Evolutionary conservation across 345 rosid genomes (phyloP).

Genomic region (Carallia pectinifolia): DNA sequence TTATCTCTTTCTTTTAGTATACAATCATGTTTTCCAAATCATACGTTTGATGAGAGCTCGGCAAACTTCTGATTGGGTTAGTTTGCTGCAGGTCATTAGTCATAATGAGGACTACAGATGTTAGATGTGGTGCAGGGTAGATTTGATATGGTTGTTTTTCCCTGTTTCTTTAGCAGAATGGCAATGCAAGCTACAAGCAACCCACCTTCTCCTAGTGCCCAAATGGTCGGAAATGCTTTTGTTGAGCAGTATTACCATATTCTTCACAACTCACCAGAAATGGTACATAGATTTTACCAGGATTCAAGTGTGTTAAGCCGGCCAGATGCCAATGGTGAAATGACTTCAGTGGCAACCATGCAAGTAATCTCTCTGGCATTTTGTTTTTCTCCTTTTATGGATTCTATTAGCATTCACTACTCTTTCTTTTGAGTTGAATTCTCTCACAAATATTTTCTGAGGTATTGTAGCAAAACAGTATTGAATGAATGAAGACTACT

Average conservation of each 20-base stretch:
- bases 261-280: constrained; percentile 59
- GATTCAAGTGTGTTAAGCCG: constrained; percentile 65
- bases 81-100: neutral
- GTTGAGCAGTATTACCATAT: constrained; percentile 74
- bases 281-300: constrained; percentile 68
- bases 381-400: neutral
- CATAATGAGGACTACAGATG: neutral
- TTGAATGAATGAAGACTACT: too few relatives aligned
- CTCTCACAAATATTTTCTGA: too few relatives aligned
- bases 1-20: too few relatives aligned
- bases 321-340: constrained; percentile 47
- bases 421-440: too few relatives aligned
- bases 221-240: constrained; percentile 62
- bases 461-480: too few relatives aligned
- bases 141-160: neutral
- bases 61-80: too few relatives aligned
- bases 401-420: too few relatives aligned
- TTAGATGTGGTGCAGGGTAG: neutral
- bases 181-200: constrained; percentile 13
- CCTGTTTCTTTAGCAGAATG: constrained; percentile 17
- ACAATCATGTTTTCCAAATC: too few relatives aligned
- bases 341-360: constrained; percentile 62
- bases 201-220: constrained; percentile 19
- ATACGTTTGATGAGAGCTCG: too few relatives aligned
- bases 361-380: constrained; percentile 41